Base-by-base conservation (phyloP, 805 yeast species). In the Kluyveromyces starmeri region DNA sequence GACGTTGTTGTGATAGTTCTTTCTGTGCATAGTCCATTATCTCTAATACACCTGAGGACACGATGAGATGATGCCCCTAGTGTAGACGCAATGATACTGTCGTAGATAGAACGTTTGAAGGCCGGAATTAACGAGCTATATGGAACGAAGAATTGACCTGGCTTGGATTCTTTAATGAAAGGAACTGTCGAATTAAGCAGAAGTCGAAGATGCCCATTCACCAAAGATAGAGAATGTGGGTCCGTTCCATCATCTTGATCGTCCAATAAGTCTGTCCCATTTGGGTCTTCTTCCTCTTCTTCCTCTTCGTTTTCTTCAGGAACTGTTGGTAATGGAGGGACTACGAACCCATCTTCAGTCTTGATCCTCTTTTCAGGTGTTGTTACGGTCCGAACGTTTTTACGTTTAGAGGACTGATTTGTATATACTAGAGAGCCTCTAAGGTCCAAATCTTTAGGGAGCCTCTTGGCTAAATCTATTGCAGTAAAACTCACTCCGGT, bases 1-100 rank as follows among this genome's bases (percentile, higher is more conserved):
- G 92, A 89, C 11, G 73, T 57, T 34, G 82, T 78, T 24, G 85
- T 74, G 33, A 92, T 71, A 13, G 78, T 66, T 50, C 89, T 88
- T 50, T 92, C 98, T 43, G 94, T 95, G 7, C 81, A 79, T 30
- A 85, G 65, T 43, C 75, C 75, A 47, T 74, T 67, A 7, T 69
- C 70, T 38, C 83, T 74, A 20, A 92, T 70, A 46, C 95, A 82
- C 43, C 94, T 75, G 40, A 89, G 60, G 2, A 92, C 66, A 35
- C 95, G 70, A 36, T 82, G 68, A 0, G 88, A 73, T 12, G 78
- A 70, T 7, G 69, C 62, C 1, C 92, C 92, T 40, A 82, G 59
- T 0, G 83, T 68, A 2, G 75, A 61, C 37, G 76, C 71, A 27
- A 83, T 50, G 17, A 77, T 51, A 28, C 74, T 70, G 43, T 79